phyloP scores from a whole-genome alignment of 805 yeast genomes.

The Grigorovia humatica region DNA sequence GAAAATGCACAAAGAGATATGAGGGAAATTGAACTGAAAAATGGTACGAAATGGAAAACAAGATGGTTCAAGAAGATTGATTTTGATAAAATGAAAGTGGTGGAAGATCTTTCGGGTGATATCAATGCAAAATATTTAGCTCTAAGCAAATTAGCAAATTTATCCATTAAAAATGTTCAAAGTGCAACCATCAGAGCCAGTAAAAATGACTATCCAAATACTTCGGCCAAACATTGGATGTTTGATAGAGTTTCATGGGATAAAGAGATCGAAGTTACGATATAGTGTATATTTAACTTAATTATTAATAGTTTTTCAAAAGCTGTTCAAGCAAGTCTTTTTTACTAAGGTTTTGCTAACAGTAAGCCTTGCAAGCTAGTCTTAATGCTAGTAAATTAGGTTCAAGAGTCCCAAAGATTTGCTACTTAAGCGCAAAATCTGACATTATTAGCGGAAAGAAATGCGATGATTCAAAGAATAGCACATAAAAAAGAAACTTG shows the following conservation, averaged over 20 bases:
- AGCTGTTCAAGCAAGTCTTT: too few species aligned
- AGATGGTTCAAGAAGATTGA: slow-evolving; percentile 67
- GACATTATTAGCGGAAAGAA: too few species aligned
- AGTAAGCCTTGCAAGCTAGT: too few species aligned
- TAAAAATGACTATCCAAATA: slow-evolving; percentile 39
- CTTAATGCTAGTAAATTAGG: too few species aligned
- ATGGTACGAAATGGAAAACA: slow-evolving; percentile 59
- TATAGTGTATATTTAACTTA: background rate
- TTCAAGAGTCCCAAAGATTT: too few species aligned
- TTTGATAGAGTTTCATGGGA: slow-evolving; percentile 45
- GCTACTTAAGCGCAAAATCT: too few species aligned
- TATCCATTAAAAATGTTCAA: slow-evolving; percentile 55
- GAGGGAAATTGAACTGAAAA: slow-evolving; percentile 60
- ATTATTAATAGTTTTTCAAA: too few species aligned
- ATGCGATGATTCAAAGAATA: too few species aligned
- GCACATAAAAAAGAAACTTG: too few species aligned
- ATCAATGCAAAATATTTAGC: slow-evolving; percentile 8
- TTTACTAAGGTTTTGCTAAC: too few species aligned
- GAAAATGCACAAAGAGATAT: slow-evolving; percentile 80
- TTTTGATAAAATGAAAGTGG: slow-evolving; percentile 18
- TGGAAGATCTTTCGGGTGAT: background rate
- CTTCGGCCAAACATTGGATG: slow-evolving; percentile 58
- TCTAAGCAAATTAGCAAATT: slow-evolving; percentile 35
- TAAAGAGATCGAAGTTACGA: slow-evolving; percentile 45
- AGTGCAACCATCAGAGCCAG: slow-evolving; percentile 52